These are phyloP conservation scores for Massariosphaeria phaeospora DNA, from an alignment of 495 filamentous ascomycete species.

Conservation along the genomic window DNA sequence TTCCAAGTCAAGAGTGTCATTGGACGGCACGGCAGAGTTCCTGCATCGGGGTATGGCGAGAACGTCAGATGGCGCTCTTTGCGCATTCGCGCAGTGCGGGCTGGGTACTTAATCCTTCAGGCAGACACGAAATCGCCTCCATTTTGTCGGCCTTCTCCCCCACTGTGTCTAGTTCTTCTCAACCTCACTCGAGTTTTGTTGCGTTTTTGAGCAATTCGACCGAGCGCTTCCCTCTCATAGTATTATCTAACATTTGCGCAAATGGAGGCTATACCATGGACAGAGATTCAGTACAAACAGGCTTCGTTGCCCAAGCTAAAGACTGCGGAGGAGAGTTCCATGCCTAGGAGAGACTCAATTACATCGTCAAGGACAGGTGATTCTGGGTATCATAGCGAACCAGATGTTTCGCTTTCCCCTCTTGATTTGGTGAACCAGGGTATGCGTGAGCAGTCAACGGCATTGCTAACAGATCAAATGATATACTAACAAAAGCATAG, in stretches of 20 bases:
- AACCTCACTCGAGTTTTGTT: not conserved
- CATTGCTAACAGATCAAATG: no score
- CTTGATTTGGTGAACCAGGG: slow-evolving; percentile 1
- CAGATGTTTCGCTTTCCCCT: slow-evolving; percentile 17
- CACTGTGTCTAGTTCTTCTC: not conserved
- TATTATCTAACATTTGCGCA: no score
- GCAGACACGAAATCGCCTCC: not conserved
- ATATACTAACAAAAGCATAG: no score
- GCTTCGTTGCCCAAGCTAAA: not conserved
- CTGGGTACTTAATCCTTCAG: not conserved
- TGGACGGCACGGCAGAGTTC: no score
- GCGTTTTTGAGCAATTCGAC: not conserved
- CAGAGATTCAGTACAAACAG: slow-evolving; percentile 6
- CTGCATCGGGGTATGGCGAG: no score
- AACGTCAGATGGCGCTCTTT: slow-evolving; percentile 2
- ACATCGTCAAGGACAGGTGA: slow-evolving; percentile 14
- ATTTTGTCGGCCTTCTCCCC: not conserved
- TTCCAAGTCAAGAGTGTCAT: no score
- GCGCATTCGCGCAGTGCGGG: slow-evolving; percentile 6
- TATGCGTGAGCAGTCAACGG: not conserved
- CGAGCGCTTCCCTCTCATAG: no score
- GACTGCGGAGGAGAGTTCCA: slow-evolving; percentile 2
- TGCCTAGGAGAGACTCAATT: slow-evolving; percentile 11
- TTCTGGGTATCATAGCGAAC: slow-evolving; percentile 25
- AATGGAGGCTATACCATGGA: slow-evolving; percentile 11